phyloP scores from a whole-genome alignment of 495 filamentous ascomycete genomes.

The Penicillium egyptiacum region DNA sequence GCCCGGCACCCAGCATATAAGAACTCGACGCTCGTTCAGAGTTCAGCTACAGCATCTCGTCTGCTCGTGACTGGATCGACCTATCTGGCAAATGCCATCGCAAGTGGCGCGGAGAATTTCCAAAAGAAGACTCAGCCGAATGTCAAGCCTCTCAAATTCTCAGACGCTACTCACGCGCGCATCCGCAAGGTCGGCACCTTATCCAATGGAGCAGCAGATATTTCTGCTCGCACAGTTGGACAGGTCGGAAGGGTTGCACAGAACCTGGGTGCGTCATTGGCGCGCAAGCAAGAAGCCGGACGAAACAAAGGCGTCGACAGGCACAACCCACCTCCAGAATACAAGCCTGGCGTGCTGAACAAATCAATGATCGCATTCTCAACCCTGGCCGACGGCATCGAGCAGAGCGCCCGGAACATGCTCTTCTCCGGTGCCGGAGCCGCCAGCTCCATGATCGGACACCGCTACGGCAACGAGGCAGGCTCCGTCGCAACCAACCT shows the following conservation, averaged over 20 bases:
- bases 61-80: constrained; percentile 85
- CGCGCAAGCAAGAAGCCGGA: constrained; percentile 52
- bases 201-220: constrained; percentile 69
- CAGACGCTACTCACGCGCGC: constrained; percentile 76
- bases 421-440: constrained; percentile 70
- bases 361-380: constrained; percentile 94
- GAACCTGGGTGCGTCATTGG: constrained; percentile 76
- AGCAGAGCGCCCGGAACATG: constrained; percentile 74
- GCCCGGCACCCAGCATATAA: constrained; percentile 87
- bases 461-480: constrained; percentile 83
- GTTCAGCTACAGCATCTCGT: constrained; percentile 85
- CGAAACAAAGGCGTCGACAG: constrained; percentile 55
- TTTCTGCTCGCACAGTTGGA: constrained; percentile 85
- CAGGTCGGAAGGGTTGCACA: constrained; percentile 78
- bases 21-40: constrained; percentile 81
- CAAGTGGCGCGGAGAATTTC: constrained; percentile 75
- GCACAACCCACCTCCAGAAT: constrained; percentile 57
- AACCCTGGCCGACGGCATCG: constrained; percentile 92
- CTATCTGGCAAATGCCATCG: constrained; percentile 73
- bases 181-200: constrained; percentile 83
- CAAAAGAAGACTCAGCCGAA: constrained; percentile 73
- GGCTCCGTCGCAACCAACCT: constrained; percentile 68
- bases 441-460: constrained; percentile 75
- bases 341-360: constrained; percentile 90
- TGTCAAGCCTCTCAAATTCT: constrained; percentile 80